Evolutionary conservation across 129 eudicot genomes (phyloP), one percentile per base, ranked within the genome.

Genomic region (Sambucus nigra): DNA sequence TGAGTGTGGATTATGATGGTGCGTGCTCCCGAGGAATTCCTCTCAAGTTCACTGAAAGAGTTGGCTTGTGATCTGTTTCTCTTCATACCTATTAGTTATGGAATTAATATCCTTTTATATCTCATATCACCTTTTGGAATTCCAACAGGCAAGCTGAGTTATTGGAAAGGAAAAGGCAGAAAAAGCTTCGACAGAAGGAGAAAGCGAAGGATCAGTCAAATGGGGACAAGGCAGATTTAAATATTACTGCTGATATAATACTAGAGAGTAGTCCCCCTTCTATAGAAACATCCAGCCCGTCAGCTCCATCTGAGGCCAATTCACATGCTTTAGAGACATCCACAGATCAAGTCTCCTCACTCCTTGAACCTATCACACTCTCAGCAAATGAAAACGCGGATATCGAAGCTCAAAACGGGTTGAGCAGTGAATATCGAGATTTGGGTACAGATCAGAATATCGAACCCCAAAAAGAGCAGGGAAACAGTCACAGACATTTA

Each of bases 181-280:
- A 65, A 72, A 92, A 80, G 72, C 78, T 86, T 55, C 63, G 96
- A 23, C 96, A 82, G 67, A 92, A 82, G 75, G 94, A 86, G 55
- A 79, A 73, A 70, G 77, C 67, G 33, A 82, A 67, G 71, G 94
- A 77, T 40, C 81, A 63, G 46, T 55, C 75, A 28, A 50, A 60
- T 53, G 78, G 63, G 47, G 55, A 66, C 59, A 69, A 64, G 22
- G 53, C 47, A 16, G 76, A 50, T 45, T 26, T 45, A 17, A 52
- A 67, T 61, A 17, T 50, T 26, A 20, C 44, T 55, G 59, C 65
- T 24, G 79, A 67, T 73, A 40, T 45, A 40, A 52, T 18, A 40
- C 78, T 68, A 56, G 66, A 57, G 32, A 20, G 13, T 35, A 35
- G 13, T 35, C 9, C n/a, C 48, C 66, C 64, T 42, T 48, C 81